Evolutionary conservation across 208 protist genomes (phyloP).

Genomic region (Crithidia bombi): DNA sequence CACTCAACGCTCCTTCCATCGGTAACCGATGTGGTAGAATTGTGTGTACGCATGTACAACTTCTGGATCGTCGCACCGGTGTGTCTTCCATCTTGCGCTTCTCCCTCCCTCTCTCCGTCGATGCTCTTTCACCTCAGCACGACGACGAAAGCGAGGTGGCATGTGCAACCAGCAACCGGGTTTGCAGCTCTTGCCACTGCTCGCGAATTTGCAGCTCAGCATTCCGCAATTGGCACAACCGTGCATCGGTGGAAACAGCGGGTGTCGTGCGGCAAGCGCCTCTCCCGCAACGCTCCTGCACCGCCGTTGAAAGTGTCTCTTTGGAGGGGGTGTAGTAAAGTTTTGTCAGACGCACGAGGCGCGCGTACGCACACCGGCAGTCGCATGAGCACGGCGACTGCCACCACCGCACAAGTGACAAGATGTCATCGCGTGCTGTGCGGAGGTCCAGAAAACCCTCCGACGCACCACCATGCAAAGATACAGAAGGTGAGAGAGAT

Average conservation of each 20-base stretch:
- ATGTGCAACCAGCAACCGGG: conserved; percentile 5
- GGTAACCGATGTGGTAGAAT: too few species aligned
- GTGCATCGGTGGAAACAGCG: not conserved
- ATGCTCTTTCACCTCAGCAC: not conserved
- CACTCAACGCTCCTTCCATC: too few species aligned
- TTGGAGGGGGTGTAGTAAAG: not conserved
- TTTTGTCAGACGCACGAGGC: not conserved
- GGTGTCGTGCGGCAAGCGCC: not conserved
- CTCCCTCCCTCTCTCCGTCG: not conserved
- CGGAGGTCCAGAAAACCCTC: not conserved
- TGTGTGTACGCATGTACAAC: too few species aligned
- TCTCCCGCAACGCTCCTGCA: too few species aligned
- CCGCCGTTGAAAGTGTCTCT: too few species aligned
- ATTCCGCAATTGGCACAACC: not conserved
- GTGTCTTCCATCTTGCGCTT: not conserved
- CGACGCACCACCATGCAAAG: not conserved
- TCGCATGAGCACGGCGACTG: not conserved
- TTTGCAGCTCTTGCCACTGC: conserved; percentile 10
- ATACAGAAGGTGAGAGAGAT: too few species aligned
- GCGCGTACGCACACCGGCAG: conserved; percentile 4
- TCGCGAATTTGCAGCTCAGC: conserved; percentile 11
- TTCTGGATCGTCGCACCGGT: too few species aligned
- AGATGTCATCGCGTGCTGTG: not conserved
- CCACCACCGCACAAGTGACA: conserved; percentile 12
- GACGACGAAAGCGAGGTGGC: not conserved